Evolutionary conservation across 805 yeast genomes (phyloP).

Genomic region (Candida taoyuanica): DNA sequence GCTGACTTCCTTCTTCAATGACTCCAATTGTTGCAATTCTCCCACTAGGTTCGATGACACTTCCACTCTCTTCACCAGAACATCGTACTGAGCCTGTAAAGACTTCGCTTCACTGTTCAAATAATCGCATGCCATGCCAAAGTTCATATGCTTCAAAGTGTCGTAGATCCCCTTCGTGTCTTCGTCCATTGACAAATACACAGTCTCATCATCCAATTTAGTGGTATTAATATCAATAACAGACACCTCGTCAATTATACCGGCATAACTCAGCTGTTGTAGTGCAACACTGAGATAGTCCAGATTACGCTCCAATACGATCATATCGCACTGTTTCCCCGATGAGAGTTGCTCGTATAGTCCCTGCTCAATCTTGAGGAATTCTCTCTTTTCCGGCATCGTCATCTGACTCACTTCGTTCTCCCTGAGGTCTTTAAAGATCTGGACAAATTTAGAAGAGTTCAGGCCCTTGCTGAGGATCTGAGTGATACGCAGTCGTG

Average conservation of each 20-base stretch:
- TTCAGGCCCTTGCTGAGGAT: conserved; percentile 55
- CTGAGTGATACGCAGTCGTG: conserved; percentile 44
- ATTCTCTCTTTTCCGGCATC: conserved; percentile 31
- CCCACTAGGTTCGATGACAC: conserved; percentile 61
- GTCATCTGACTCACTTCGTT: conserved; percentile 30
- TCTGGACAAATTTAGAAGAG: conserved; percentile 44
- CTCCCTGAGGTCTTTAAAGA: conserved; percentile 31
- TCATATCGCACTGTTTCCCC: conserved; percentile 57
- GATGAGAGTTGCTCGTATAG: conserved; percentile 34
- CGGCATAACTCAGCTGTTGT: conserved; percentile 76
- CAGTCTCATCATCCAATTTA: conserved; percentile 23
- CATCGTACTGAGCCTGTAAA: conserved; percentile 65
- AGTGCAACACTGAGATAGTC: conserved; percentile 71
- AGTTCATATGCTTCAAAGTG: conserved; percentile 52
- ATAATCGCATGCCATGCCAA: conserved; percentile 71
- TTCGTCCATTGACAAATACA: conserved; percentile 9
- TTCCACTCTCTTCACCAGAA: conserved; percentile 15
- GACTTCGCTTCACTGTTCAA: conserved; percentile 67
- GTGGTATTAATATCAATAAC: conserved; percentile 42
- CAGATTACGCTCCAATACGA: conserved; percentile 72
- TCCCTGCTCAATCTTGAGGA: conserved; percentile 22
- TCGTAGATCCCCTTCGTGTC: conserved; percentile 19
- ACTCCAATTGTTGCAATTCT: conserved; percentile 61
- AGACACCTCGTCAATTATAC: conserved; percentile 71
- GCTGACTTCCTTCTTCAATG: conserved; percentile 61